Evolutionary conservation across 352 stramenopile genomes (phyloP).

Genomic region (Albugo laibachii): DNA sequence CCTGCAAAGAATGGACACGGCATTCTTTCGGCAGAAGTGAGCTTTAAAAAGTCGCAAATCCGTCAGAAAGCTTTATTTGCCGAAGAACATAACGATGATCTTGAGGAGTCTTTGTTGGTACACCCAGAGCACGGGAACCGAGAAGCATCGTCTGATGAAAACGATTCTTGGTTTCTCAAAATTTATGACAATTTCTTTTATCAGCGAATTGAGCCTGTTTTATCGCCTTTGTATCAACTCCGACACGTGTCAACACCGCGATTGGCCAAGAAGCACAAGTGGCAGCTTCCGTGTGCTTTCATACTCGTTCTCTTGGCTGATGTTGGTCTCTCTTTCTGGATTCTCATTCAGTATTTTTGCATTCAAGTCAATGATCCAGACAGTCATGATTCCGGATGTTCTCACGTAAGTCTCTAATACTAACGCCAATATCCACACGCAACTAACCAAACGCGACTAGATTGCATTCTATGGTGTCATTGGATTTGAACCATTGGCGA

Average conservation of each 20-base stretch:
- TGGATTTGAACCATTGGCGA: conserved; percentile 31
- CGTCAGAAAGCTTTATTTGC: conserved; percentile 60
- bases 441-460: conserved; percentile 8
- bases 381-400: conserved; percentile 43
- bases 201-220: too few relatives aligned
- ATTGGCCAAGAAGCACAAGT: conserved; percentile 4
- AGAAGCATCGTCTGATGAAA: background rate
- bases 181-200: too few relatives aligned
- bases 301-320: conserved; percentile 48
- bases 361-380: conserved; percentile 70
- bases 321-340: conserved; percentile 41
- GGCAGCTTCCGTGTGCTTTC: conserved; percentile 23
- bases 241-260: conserved; percentile 1
- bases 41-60: conserved; percentile 26
- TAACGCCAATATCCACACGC: background rate
- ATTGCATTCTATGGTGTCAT: conserved; percentile 35
- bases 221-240: conserved; percentile 1
- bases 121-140: background rate
- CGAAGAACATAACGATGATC: background rate
- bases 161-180: too few relatives aligned
- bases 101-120: background rate
- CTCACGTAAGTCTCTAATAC: conserved; percentile 22
- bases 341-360: conserved; percentile 73
- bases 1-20: background rate
- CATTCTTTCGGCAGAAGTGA: background rate